Evolutionary conservation across 2,329 filamentous ascomycete genomes (phyloP), one percentile per base, ranked within the genome.

Genomic region (Botrytis aclada): DNA sequence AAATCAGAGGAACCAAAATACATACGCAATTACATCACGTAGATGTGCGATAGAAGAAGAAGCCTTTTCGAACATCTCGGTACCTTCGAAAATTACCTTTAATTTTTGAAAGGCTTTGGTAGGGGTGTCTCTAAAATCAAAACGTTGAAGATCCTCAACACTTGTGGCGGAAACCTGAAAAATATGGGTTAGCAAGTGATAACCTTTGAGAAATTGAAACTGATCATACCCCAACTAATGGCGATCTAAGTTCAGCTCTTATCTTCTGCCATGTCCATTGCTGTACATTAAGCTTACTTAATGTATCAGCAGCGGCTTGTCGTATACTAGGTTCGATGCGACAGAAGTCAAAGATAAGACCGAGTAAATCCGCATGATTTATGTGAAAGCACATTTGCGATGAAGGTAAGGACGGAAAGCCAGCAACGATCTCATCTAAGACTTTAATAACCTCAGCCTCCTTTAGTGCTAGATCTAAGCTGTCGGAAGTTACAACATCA

Each of bases 381-480:
- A 99, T 82, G 76, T 97, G 91, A 77, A 98, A 97, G 79, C 93
- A 97, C 89, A 98, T 94, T 39, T 90, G 88, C 3, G 87, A 87
- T 0, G 89, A 86, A 16, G 88, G 87, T 20, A 97, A 85, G 3
- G 91, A 89, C 0, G 95, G 95, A 75, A 98, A 95, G 8, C 91
- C 88, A 66, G 90, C 87, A 25, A 97, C 88, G 58, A 98, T 92
- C 80, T 99, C 96, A 80, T 99, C 96, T 34, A 98, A 84, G 3
- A 98, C 95, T 78, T 98, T 98, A 77, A 99, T 88, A 0, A 94
- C 91, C 82, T 98, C 95, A 0, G 95, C 95, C 82, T 99, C 96
- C 79, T 97, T 97, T 72, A 98, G 82, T 1, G 94, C 92, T 63
- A 97, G 85, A 79, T 98, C 94, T 8, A 94, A 83, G 1, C 92